Conservation (phyloP, 805 yeast species). For the Vanderwaltozyma verrucispora region DNA sequence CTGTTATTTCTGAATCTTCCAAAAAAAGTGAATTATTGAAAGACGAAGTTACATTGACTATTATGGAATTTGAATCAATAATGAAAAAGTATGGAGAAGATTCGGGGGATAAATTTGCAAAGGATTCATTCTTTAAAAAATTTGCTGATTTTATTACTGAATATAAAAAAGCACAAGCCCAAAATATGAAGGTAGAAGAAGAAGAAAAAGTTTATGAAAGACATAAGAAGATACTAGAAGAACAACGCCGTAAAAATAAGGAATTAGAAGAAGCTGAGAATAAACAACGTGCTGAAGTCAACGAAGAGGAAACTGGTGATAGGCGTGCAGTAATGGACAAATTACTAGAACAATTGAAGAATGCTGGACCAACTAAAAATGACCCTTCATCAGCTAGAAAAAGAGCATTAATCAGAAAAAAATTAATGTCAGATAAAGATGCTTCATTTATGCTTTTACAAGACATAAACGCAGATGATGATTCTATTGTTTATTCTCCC, state of each 20-base stretch:
- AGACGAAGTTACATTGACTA: conserved; percentile 51
- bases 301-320: conserved; percentile 15
- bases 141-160: conserved; percentile 72
- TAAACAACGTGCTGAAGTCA: conserved; percentile 5
- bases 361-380: conserved; percentile 69
- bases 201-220: conserved; percentile 69
- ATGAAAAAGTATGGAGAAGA: conserved; percentile 92
- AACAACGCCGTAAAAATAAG: conserved; percentile 23
- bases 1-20: conserved; percentile 66
- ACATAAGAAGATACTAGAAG: conserved; percentile 46
- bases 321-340: conserved; percentile 64
- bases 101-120: conserved; percentile 52
- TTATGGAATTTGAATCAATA: conserved; percentile 54
- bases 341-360: conserved; percentile 73
- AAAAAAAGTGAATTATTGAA: conserved; percentile 55
- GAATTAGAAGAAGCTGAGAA: conserved; percentile 4
- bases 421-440: conserved; percentile 30
- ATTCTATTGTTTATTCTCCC: conserved; percentile 25
- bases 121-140: conserved; percentile 63
- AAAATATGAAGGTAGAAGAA: conserved; percentile 73
- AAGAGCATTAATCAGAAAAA: conserved; percentile 64
- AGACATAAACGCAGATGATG: conserved; percentile 18
- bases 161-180: conserved; percentile 69
- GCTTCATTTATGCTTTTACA: conserved; percentile 6
- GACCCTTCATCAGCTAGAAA: conserved; percentile 75